Base-by-base conservation (phyloP, 2,329 filamentous ascomycete genomes). In the Mycosphaerelloides madeirae region DNA sequence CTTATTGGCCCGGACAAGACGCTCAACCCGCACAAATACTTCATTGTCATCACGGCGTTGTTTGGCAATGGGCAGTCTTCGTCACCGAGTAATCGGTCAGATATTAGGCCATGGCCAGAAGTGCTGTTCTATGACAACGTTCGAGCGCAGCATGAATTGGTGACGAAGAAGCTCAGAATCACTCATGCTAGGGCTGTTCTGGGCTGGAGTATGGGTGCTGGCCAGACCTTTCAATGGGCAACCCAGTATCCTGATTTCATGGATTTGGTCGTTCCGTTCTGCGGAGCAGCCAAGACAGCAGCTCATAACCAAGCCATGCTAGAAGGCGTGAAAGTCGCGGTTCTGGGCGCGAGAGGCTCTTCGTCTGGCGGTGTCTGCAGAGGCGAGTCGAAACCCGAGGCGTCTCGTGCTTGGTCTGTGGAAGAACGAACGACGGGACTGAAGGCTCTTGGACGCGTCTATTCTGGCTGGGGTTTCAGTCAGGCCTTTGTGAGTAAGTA, bases 381-480 rank as follows among this genome's bases (percentile, higher is more conserved):
- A n/a, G 68, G 68, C 20, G 73, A 73, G 20, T 69, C 31, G 65
- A 71, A 48, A 62, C 62, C 50, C 6, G 45, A 46, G 13, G 47
- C 48, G 22, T 56, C 56, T 37, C 45, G 50, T n/a, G 38, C 41
- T 6, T 62, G 59, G 59, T 49, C 40, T 3, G 64, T 67, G 0
- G 70, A 77, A 39, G 75, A 83, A 51, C 76, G 63, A 37, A 68
- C 71, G 13, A 67, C 71, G 15, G 81, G 79, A 0, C 60, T 91
- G 31, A 88, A 83, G 57, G 85, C 86, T 0, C 77, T 91, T 6
- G 60, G 60, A 1, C 50, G 63, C 5, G 85, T 81, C 0, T 93
- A 93, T 64, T 85, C 86, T 1, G 86, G 85, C 0, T 93, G 79
- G 85, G 86, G 87, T 0, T 85, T 91, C 57, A 85, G 80, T 40